Evolutionary conservation across 306 rosid species (phyloP).

Genomic region (Carpinus viminea): DNA sequence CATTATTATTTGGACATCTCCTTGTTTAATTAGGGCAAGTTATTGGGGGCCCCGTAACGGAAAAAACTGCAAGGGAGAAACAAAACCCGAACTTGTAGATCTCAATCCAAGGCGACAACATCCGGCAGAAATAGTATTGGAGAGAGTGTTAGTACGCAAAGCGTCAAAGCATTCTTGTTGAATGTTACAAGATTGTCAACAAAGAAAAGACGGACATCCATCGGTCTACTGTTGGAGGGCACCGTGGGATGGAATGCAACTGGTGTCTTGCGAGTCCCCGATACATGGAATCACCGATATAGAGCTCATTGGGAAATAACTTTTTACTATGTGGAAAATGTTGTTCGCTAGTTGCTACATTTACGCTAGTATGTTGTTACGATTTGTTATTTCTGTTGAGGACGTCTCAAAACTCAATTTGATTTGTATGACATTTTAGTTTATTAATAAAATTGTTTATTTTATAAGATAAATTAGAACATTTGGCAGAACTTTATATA

Average conservation of each 20-base stretch:
- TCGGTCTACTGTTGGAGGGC: slow-evolving; percentile 3
- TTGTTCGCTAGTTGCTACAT: too few relatives aligned
- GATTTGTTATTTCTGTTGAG: too few relatives aligned
- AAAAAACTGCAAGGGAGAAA: slow-evolving; percentile 45
- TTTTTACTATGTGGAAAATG: too few relatives aligned
- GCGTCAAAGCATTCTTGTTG: too few relatives aligned
- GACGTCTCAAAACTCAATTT: too few relatives aligned
- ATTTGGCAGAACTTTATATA: too few relatives aligned
- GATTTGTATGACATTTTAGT: too few relatives aligned
- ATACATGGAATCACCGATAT: slow-evolving; percentile 38
- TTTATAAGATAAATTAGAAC: too few relatives aligned
- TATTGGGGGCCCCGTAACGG: slow-evolving; percentile 45
- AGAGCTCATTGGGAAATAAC: slow-evolving; percentile 14
- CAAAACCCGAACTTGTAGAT: not conserved
- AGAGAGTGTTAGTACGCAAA: too few relatives aligned
- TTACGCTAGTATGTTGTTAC: too few relatives aligned
- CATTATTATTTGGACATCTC: too few relatives aligned
- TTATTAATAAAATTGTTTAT: too few relatives aligned
- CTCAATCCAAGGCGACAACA: slow-evolving; percentile 13
- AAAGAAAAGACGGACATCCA: slow-evolving; percentile 26
- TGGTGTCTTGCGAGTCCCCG: slow-evolving; percentile 48
- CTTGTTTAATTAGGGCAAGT: slow-evolving; percentile 31
- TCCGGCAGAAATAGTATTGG: slow-evolving; percentile 9
- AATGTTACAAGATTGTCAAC: slow-evolving; percentile 21
- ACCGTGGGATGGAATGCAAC: slow-evolving; percentile 28